Conservation (phyloP, 2,329 filamentous ascomycete genomes). For the Apiospora phragmitis region DNA sequence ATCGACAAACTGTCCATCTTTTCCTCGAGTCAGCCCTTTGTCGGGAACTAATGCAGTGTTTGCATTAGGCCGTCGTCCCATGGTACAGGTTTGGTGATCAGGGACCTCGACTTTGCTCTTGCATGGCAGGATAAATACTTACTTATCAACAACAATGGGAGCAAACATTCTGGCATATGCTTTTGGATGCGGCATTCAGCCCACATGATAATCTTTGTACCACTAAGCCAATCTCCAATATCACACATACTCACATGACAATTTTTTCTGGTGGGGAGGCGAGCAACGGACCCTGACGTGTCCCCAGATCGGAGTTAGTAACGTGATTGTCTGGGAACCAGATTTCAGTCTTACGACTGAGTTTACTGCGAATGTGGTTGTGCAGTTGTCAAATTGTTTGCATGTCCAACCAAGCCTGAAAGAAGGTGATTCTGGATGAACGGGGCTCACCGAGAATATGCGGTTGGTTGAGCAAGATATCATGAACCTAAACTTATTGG, state of each 20-base stretch:
- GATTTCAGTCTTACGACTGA: background rate
- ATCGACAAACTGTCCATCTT: background rate
- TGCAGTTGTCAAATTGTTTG: background rate
- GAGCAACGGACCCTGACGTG: background rate
- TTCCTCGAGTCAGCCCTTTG: background rate
- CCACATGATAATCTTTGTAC: background rate
- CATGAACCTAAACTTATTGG: background rate
- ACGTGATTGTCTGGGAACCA: too few relatives aligned
- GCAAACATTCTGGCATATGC: too few relatives aligned
- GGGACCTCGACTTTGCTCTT: too few relatives aligned
- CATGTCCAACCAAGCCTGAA: background rate
- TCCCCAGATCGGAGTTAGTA: background rate
- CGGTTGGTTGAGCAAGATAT: background rate
- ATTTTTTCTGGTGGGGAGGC: background rate
- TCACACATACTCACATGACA: too few relatives aligned
- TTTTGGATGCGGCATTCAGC: background rate
- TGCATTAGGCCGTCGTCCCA: background rate
- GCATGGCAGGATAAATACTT: too few relatives aligned
- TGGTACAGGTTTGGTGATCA: background rate
- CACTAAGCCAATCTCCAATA: too few relatives aligned
- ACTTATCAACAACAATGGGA: too few relatives aligned
- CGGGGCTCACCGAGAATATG: background rate
- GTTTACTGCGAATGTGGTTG: background rate
- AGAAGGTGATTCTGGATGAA: too few relatives aligned
- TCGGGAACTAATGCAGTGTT: background rate